Base-by-base conservation (phyloP, 2,329 filamentous ascomycete genomes). In the Exophiala alcalophila region DNA sequence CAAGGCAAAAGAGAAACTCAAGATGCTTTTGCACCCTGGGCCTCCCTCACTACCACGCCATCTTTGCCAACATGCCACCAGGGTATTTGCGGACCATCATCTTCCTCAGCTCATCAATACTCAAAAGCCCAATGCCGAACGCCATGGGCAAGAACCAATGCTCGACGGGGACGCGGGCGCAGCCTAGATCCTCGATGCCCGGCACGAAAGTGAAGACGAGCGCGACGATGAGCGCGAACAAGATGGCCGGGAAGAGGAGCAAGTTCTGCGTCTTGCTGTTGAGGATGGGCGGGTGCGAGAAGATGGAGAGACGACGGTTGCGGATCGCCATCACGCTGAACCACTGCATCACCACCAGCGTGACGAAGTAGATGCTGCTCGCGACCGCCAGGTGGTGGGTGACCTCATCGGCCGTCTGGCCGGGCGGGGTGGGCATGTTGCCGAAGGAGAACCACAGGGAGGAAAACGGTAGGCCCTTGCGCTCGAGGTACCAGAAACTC, bases 331-430 rank as follows among this genome's bases (percentile, higher is more conserved):
- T 74, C 3, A 89, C 69, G 59, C 84, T 86, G 70, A 88, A 88
- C 72, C 74, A 73, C 61, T 68, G 77, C 83, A 90, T 87, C 34
- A 90, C 80, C 2, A 91, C 85, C 15, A 91, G 68, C 46, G 82
- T 90, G 53, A 89, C 77, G 56, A 90, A 90, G 63, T 90, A 90
- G 47, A 91, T 81, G 11, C 80, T 84, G 25, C 77, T 83, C 0
- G 83, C 83, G 47, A 76, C 72, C 50, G 81, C 83, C 16, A 84
- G 65, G 49, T 77, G 72, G 19, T 67, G 61, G 0, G 65, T 66
- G 56, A 81, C 77, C 42, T 72, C 74, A 31, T 77, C 76, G 2
- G 72, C 63, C 37, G 76, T 73, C 31, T 48, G 40, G 23, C 46
- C 44, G 4, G 35, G 26, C 2, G 47, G 40, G 4, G 40, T 36